Evolutionary conservation across 192 early-diverging fungal genomes (phyloP).

Genomic region (Coemansia aciculifera): DNA sequence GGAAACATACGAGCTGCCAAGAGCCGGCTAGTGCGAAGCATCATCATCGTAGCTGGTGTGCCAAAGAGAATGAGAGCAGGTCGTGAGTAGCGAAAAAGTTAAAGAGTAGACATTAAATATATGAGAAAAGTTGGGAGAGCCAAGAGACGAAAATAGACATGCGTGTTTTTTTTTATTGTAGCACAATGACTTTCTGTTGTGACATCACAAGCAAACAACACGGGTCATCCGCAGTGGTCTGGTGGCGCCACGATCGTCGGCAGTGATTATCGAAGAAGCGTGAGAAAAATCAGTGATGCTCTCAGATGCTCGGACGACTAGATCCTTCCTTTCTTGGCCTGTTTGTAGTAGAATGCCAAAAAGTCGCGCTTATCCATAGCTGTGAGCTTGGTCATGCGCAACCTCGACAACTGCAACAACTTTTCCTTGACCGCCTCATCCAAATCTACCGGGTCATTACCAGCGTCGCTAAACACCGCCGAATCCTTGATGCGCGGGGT

Average conservation of each 20-base stretch:
- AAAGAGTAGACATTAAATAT: not conserved
- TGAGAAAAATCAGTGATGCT: not conserved
- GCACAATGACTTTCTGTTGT: not conserved
- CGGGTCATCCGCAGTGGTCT: slow-evolving; percentile 3
- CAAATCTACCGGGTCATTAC: slow-evolving; percentile 37
- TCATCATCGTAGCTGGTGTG: not conserved
- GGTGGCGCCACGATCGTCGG: slow-evolving; percentile 5
- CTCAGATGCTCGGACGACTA: not conserved
- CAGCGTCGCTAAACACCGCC: slow-evolving; percentile 50
- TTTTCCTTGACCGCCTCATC: slow-evolving; percentile 60
- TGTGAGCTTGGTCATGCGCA: slow-evolving; percentile 65
- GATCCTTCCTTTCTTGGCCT: slow-evolving; percentile 11
- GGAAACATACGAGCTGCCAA: not conserved
- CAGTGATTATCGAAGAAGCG: not conserved
- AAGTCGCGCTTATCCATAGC: slow-evolving; percentile 76
- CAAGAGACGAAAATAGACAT: not conserved
- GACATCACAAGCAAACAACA: not conserved
- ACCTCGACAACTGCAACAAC: slow-evolving; percentile 64
- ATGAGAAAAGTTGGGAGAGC: not conserved
- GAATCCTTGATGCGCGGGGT: slow-evolving; percentile 63
- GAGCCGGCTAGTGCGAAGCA: slow-evolving; percentile 5
- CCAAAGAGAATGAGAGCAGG: not conserved
- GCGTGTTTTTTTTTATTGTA: not conserved
- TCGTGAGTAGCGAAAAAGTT: not conserved
- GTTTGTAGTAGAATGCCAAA: slow-evolving; percentile 65